Percentiles rank a stretch among this genome's conserved stretches.
phyloP scores from a whole-genome alignment of 345 rosid genomes.

The Atalantia buxifolia region DNA sequence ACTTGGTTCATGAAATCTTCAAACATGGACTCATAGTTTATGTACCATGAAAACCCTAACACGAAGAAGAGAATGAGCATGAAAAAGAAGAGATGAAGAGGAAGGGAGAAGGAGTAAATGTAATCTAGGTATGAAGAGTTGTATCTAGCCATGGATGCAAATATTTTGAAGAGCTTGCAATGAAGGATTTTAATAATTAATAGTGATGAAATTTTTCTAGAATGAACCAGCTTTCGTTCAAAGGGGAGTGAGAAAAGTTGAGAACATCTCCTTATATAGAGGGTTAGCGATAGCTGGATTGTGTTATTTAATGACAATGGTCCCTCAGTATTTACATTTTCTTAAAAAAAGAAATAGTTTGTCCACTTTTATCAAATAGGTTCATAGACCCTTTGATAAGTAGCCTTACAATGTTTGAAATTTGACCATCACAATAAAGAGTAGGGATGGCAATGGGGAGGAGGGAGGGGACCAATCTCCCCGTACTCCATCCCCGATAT shows the following conservation, averaged over 20 bases:
- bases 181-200: no score
- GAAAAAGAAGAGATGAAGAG: slow-evolving; percentile 45
- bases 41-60: slow-evolving; percentile 48
- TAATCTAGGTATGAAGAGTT: slow-evolving; percentile 28
- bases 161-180: background rate
- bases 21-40: slow-evolving; percentile 39
- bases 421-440: background rate
- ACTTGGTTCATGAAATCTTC: slow-evolving; percentile 40
- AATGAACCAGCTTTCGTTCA: background rate
- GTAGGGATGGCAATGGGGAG: no score
- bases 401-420: background rate
- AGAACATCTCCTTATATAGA: background rate
- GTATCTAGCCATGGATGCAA: slow-evolving; percentile 27
- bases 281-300: background rate
- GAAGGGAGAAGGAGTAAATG: slow-evolving; percentile 28
- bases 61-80: slow-evolving; percentile 29
- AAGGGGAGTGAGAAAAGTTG: background rate
- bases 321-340: background rate
- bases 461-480: no score
- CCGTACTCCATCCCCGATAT: no score
- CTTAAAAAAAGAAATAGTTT: background rate
- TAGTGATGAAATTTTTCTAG: background rate
- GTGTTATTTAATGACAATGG: background rate
- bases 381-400: background rate
- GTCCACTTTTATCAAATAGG: background rate